Percentiles rank a stretch among this genome's conserved stretches.
These are phyloP conservation scores for Phytopythium boreale DNA, from an alignment of 352 stramenopile genomes.

Conservation along the genomic window DNA sequence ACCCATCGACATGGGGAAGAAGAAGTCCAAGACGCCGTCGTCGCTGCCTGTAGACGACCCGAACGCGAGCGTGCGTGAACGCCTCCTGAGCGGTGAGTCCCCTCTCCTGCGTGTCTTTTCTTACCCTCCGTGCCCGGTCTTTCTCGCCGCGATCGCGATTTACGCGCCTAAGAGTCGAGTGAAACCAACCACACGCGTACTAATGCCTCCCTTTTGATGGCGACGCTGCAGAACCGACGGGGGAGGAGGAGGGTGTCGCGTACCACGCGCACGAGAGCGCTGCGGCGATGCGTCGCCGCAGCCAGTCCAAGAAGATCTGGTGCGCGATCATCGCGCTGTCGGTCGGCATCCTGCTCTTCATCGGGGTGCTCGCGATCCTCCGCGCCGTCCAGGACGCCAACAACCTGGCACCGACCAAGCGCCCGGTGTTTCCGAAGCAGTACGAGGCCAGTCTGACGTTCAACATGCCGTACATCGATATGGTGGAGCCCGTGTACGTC, in stretches of 20 bases:
- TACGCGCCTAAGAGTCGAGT: neutral
- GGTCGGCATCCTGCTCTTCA: conserved; percentile 77
- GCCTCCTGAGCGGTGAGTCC: conserved; percentile 40
- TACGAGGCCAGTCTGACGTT: conserved; percentile 87
- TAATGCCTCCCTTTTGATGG: neutral
- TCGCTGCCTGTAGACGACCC: conserved; percentile 37
- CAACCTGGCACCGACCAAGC: conserved; percentile 62
- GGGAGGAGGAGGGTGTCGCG: conserved; percentile 14
- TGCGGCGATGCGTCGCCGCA: conserved; percentile 44
- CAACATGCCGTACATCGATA: conserved; percentile 88
- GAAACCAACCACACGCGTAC: neutral
- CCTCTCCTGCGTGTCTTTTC: neutral
- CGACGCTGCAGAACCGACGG: conserved; percentile 12
- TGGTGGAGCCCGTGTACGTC: conserved; percentile 86
- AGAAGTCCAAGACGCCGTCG: conserved; percentile 49
- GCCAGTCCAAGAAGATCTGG: conserved; percentile 72
- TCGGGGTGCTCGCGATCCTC: conserved; percentile 77
- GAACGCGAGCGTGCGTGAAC: conserved; percentile 37
- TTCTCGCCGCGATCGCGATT: neutral
- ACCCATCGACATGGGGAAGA: conserved; percentile 56
- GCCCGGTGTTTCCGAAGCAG: conserved; percentile 70
- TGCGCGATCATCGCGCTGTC: conserved; percentile 79
- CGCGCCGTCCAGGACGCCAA: conserved; percentile 78
- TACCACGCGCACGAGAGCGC: conserved; percentile 36
- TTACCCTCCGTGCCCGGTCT: neutral